Percentiles rank a stretch among this genome's conserved stretches.
These are phyloP conservation scores for Fusarium miscanthi DNA, from an alignment of 2,329 filamentous ascomycete species.

Conservation along the genomic window DNA sequence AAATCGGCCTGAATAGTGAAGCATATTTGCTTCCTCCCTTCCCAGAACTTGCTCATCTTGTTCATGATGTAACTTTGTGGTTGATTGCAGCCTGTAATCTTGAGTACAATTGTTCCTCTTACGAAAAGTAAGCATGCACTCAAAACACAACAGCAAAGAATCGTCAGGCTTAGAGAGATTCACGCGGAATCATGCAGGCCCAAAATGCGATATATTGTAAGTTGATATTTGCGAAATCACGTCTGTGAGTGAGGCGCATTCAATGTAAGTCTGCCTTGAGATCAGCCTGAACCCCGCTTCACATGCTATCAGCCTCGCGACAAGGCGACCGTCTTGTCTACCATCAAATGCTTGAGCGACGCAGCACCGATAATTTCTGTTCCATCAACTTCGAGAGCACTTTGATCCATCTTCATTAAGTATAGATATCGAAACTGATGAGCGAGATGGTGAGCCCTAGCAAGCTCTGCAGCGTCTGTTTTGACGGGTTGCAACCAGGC, in stretches of 20 bases:
- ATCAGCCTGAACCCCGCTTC: background rate
- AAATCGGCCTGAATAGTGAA: fast-evolving
- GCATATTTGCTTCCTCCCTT: fast-evolving
- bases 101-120: background rate
- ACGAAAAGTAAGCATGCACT: fast-evolving
- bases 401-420: fast-evolving
- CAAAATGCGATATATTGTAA: too few relatives aligned
- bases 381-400: fast-evolving
- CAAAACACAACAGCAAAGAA: fast-evolving
- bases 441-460: background rate
- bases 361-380: fast-evolving
- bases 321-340: background rate
- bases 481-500: background rate
- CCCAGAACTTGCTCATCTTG: background rate
- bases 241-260: too few relatives aligned
- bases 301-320: background rate
- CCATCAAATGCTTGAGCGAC: background rate
- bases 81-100: background rate
- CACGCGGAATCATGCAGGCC: fast-evolving
- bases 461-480: background rate
- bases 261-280: background rate
- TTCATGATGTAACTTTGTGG: background rate
- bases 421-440: fast-evolving
- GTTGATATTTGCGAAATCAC: background rate
- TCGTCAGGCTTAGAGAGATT: fast-evolving